Conservation (phyloP, 75 land plant species). For the Gnetum montanum region DNA sequence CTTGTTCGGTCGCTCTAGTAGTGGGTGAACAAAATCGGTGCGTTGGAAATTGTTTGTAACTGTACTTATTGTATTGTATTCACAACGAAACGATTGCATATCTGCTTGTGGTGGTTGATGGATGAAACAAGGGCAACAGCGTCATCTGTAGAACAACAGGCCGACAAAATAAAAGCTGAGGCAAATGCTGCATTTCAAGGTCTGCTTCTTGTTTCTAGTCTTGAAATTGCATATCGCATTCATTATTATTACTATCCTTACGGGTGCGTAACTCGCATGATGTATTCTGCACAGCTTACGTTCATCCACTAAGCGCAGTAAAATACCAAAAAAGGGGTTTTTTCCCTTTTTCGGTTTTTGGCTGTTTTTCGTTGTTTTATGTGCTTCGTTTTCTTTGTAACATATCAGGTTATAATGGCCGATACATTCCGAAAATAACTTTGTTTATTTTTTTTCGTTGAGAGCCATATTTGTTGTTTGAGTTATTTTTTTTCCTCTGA, state of each 20-base stretch:
- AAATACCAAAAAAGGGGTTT: neutral
- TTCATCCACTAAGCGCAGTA: conserved; percentile 1
- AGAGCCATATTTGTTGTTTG: neutral
- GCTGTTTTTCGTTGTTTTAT: neutral
- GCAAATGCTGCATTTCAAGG: conserved; percentile 97
- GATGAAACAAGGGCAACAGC: conserved; percentile 2
- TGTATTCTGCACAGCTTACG: neutral
- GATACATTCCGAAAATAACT: neutral
- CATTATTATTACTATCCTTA: neutral
- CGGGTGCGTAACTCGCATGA: neutral
- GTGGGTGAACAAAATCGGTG: too few species aligned
- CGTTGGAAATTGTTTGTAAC: too few species aligned
- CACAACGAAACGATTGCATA: too few species aligned
- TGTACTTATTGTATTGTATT: too few species aligned
- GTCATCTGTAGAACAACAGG: conserved; percentile 27
- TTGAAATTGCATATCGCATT: neutral
- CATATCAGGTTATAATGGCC: neutral
- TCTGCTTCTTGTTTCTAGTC: neutral
- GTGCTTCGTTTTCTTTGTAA: neutral
- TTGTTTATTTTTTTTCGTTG: neutral
- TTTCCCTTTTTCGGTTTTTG: neutral
- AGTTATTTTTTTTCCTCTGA: neutral
- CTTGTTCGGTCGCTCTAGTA: too few species aligned
- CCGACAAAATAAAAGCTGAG: conserved; percentile 67
- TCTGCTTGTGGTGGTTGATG: conserved; percentile 8